phyloP scores from a whole-genome alignment of 345 rosid genomes.

The Eucalyptus fibrosa region DNA sequence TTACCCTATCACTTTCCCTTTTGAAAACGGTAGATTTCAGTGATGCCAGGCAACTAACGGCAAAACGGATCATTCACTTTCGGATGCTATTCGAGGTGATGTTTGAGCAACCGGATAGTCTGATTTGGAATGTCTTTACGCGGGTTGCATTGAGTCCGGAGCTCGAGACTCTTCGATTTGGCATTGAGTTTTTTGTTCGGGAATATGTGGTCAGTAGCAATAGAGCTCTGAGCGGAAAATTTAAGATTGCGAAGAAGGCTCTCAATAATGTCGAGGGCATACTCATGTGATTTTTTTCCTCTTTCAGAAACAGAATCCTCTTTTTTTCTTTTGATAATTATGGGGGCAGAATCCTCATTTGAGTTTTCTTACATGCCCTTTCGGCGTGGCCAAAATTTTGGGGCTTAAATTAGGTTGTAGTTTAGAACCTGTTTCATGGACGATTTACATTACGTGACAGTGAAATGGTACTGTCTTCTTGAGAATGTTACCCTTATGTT shows the following conservation, averaged over 20 bases:
- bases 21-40: constrained; percentile 54
- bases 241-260: constrained; percentile 69
- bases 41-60: constrained; percentile 38
- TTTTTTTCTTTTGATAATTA: background rate
- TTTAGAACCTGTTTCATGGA: background rate
- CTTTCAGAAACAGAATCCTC: background rate
- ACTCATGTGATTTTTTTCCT: constrained; percentile 32
- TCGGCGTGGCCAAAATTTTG: background rate
- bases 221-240: constrained; percentile 21
- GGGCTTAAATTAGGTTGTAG: background rate
- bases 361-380: background rate
- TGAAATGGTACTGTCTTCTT: background rate
- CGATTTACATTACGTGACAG: background rate
- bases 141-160: constrained; percentile 59
- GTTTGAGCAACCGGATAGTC: constrained; percentile 48
- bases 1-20: constrained; percentile 64
- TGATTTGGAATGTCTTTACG: constrained; percentile 66
- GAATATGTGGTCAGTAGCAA: constrained; percentile 54
- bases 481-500: background rate
- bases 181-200: constrained; percentile 58
- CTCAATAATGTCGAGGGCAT: constrained; percentile 51
- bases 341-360: background rate
- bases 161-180: constrained; percentile 54
- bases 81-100: constrained; percentile 73
- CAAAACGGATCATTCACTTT: constrained; percentile 67